These are phyloP conservation scores for Solanum lycopersicoides DNA, from an alignment of 257 asterid species.

Conservation along the genomic window DNA sequence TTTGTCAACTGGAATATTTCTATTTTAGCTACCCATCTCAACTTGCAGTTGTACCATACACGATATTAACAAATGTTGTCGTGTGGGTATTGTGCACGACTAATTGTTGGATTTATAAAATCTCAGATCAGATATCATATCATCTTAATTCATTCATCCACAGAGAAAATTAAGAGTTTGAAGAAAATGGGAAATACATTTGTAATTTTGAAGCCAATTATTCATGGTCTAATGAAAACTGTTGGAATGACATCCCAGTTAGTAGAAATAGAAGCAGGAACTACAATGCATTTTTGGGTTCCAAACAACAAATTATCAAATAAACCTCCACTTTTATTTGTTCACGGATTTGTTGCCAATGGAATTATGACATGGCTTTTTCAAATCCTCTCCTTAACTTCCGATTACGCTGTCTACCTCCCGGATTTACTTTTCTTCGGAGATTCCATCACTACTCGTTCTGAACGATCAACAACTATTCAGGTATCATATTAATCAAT, in stretches of 20 bases:
- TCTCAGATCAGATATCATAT: no score
- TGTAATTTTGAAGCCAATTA: background rate
- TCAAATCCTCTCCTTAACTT: background rate
- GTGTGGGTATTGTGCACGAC: background rate
- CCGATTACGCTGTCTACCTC: background rate
- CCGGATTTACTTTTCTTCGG: slow-evolving; percentile 13
- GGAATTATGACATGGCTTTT: slow-evolving; percentile 6
- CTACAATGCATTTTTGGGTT: slow-evolving; percentile 9
- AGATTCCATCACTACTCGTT: background rate
- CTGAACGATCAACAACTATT: background rate
- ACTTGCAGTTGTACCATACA: no score
- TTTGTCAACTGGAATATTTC: no score
- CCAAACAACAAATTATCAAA: background rate
- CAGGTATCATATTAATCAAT: background rate
- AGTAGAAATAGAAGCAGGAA: slow-evolving; percentile 16
- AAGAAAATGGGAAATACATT: background rate
- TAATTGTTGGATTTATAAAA: background rate
- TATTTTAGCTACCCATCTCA: no score
- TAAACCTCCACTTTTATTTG: background rate
- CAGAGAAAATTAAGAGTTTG: background rate
- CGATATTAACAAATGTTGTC: background rate
- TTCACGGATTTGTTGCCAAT: slow-evolving; percentile 4
- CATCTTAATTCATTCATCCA: background rate
- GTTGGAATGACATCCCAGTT: background rate
- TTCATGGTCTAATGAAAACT: background rate